Evolutionary conservation across 768 basidiomycete genomes (phyloP), one percentile per base, ranked within the genome.

Genomic region (Russula olivacea): DNA sequence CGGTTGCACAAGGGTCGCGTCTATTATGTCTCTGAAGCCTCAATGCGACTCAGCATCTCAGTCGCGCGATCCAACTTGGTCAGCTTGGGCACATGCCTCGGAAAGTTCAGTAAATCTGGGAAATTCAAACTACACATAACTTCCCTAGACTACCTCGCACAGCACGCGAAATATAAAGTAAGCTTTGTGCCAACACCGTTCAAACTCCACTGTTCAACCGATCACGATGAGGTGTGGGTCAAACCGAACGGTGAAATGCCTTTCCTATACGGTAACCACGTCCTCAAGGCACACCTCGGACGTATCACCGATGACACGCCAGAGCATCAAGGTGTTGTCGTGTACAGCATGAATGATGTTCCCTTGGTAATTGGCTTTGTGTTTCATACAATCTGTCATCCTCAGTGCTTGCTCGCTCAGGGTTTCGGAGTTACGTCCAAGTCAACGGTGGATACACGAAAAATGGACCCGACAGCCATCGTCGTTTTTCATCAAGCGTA

Each of bases 211-310:
- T 5, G 9, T 38, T 45, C 9, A 57, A 41, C 28, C 40, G 14
- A 23, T 55, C 11, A 23, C 57, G 14, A 36, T 4, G 63, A 98
- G 96, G 84, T 98, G 19, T 99, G 97, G 97, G 93, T 99, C 73
- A 99, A 99, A 75, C 88, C 95, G 28, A 96, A 98, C 68, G 97
- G 97, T 71, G 97, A 99, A 76, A 96, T 99, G 88, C 97, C 97
- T 1, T 99, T 96, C 81, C 77, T 99, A 41, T 99, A 99, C 71
- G 97, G 97, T 61, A 99, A 99, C 72, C 95, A 99, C 76, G 88
- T 98, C 63, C 84, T 98, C 66, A 99, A 98, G 76, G 97, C 97
- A 10, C 97, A 99, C 75, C 79, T 99, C n/a, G 97, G 97, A 19
- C 83, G 96, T 63, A 98, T 98, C 73, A 98, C 97, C 53, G 97